Conservation (phyloP, 441 rosid species). For the Euphorbia celastroides region DNA sequence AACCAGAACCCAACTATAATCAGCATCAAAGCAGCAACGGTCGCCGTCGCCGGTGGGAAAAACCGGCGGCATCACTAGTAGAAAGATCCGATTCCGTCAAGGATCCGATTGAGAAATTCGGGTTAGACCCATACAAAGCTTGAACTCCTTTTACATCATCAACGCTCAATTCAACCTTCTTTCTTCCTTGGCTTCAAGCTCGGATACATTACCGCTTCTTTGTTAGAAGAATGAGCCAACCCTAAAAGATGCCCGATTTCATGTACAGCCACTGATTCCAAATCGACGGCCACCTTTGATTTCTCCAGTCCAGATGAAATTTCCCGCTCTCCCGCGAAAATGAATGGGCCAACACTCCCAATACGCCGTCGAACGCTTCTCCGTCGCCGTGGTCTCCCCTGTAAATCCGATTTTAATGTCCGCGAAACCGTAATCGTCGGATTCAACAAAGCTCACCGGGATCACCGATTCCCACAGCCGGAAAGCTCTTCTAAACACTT, state of each 20-base stretch:
- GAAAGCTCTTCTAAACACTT: constrained; percentile 56
- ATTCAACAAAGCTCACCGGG: constrained; percentile 53
- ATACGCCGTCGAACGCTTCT: constrained; percentile 81
- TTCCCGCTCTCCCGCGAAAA: constrained; percentile 78
- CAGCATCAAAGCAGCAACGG: constrained; percentile 11
- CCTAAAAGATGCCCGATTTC: constrained; percentile 88
- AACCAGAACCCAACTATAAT: background rate
- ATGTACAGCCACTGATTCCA: constrained; percentile 80
- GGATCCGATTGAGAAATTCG: constrained; percentile 50
- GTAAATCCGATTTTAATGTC: constrained; percentile 79
- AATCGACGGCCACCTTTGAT: constrained; percentile 66
- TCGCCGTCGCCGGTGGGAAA: constrained; percentile 17
- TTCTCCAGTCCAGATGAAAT: constrained; percentile 65
- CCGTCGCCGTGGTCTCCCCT: constrained; percentile 86
- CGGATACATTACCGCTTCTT: constrained; percentile 81
- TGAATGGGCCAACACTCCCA: constrained; percentile 73
- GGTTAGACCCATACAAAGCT: constrained; percentile 76
- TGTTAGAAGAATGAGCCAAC: constrained; percentile 48
- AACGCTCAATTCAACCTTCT: constrained; percentile 44
- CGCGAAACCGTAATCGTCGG: constrained; percentile 46
- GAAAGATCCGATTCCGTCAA: constrained; percentile 63
- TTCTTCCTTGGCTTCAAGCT: constrained; percentile 72
- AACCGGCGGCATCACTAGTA: constrained; percentile 36
- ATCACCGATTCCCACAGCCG: constrained; percentile 62
- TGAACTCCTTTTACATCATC: constrained; percentile 79